Conservation (phyloP, 352 stramenopile genomes). For the Blastocystis sp. region DNA sequence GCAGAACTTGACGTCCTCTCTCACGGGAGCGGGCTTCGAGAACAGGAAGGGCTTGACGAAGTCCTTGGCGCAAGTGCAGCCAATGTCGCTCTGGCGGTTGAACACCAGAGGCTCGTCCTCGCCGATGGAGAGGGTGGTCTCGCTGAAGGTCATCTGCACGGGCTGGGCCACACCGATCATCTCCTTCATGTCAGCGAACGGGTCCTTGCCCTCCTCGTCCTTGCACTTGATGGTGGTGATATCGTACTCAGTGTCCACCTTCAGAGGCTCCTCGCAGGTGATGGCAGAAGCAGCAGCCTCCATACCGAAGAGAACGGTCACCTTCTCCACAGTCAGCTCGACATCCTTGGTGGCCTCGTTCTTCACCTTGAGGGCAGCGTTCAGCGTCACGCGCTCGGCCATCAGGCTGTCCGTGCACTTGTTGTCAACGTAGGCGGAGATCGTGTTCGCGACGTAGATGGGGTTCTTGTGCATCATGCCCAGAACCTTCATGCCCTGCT, state of each 20-base stretch:
- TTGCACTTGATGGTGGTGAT: slow-evolving; percentile 48
- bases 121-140: background rate
- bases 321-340: slow-evolving; percentile 23
- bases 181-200: slow-evolving; percentile 39
- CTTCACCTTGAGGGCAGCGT: background rate
- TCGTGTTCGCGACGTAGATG: slow-evolving; percentile 9
- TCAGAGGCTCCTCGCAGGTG: slow-evolving; percentile 50
- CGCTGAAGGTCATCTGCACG: background rate
- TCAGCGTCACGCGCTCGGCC: background rate
- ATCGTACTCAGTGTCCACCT: slow-evolving; percentile 47
- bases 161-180: background rate
- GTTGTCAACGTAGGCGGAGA: background rate
- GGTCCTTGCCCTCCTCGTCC: slow-evolving; percentile 32
- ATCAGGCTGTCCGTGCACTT: background rate
- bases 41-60: background rate
- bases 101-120: background rate
- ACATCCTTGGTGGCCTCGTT: background rate
- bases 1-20: slow-evolving; percentile 59
- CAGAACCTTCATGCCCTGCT: slow-evolving; percentile 43
- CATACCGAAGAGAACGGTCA: slow-evolving; percentile 21
- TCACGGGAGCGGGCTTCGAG: too few species aligned
- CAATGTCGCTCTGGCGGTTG: slow-evolving; percentile 7
- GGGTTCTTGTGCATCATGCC: slow-evolving; percentile 67
- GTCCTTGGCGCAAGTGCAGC: slow-evolving; percentile 48
- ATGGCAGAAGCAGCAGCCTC: background rate